Evolutionary conservation across 1,139 yeast species (phyloP).

Genomic region (Pichia sp.): DNA sequence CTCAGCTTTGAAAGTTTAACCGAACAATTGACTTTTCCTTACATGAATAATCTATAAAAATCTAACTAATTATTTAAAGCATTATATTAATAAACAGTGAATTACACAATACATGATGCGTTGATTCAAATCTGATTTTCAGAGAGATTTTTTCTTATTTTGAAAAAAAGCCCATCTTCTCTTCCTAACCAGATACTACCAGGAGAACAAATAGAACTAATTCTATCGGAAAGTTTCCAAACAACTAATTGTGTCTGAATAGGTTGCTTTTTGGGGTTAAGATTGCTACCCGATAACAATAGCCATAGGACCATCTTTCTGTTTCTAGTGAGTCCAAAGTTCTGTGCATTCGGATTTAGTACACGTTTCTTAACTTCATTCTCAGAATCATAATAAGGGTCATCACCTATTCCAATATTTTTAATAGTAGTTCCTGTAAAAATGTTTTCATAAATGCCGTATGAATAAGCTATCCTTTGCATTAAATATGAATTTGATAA

Average conservation of each 20-base stretch:
- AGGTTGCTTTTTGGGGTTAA: conserved; percentile 25
- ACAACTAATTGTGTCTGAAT: conserved; percentile 22
- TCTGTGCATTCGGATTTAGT: conserved; percentile 31
- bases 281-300: conserved; percentile 59
- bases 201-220: conserved; percentile 15
- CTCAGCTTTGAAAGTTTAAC: no score
- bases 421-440: background rate
- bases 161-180: conserved; percentile 3
- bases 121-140: no score
- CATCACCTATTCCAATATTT: background rate
- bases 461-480: conserved; percentile 37
- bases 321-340: conserved; percentile 51
- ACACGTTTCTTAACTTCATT: conserved; percentile 36
- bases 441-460: conserved; percentile 31
- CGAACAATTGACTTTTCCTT: no score
- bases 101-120: no score
- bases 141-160: conserved; percentile 1
- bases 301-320: conserved; percentile 80
- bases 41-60: no score
- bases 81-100: no score
- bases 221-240: conserved; percentile 13
- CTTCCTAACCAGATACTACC: conserved; percentile 9
- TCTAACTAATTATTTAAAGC: no score
- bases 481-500: conserved; percentile 35
- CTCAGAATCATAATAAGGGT: conserved; percentile 29